Evolutionary conservation across 257 asterid genomes (phyloP).

Genomic region (Solanum pennellii): DNA sequence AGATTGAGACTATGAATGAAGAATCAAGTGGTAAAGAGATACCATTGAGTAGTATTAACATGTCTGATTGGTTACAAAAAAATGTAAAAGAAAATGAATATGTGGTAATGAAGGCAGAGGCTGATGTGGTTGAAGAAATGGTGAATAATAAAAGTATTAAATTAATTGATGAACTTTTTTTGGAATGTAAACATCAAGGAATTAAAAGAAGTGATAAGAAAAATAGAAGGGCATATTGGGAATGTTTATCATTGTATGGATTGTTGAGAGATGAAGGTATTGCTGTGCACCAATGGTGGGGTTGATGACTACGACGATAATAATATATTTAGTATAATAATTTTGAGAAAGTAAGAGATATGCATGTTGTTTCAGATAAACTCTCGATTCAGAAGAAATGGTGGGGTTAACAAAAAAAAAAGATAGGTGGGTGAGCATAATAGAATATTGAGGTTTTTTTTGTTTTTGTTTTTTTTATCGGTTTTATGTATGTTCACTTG

Average conservation of each 20-base stretch:
- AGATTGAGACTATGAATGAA: slow-evolving; percentile 11
- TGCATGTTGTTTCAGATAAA: rapidly evolving
- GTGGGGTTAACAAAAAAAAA: slow-evolving; percentile 24
- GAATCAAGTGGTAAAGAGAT: not conserved
- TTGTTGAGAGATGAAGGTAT: slow-evolving; percentile 62
- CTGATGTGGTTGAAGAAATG: slow-evolving; percentile 67
- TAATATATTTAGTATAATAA: not conserved
- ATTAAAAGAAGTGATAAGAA: slow-evolving; percentile 18
- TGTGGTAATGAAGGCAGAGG: slow-evolving; percentile 87
- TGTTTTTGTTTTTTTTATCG: not conserved
- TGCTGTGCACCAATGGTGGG: slow-evolving; percentile 96
- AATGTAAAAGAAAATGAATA: slow-evolving; percentile 49
- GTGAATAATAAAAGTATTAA: slow-evolving; percentile 28
- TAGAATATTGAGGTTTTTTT: not conserved
- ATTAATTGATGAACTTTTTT: slow-evolving; percentile 62
- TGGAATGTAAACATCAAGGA: slow-evolving; percentile 68
- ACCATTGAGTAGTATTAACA: slow-evolving; percentile 6
- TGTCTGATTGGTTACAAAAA: slow-evolving; percentile 42
- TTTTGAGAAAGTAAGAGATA: rapidly evolving
- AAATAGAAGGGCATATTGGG: slow-evolving; percentile 72
- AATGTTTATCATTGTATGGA: slow-evolving; percentile 75
- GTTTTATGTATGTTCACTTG: not conserved
- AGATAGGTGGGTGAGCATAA: not conserved
- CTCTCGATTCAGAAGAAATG: not conserved
- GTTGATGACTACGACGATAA: not conserved